Evolutionary conservation across 2,329 filamentous ascomycete species (phyloP).

Genomic region (Fusarium chaquense): DNA sequence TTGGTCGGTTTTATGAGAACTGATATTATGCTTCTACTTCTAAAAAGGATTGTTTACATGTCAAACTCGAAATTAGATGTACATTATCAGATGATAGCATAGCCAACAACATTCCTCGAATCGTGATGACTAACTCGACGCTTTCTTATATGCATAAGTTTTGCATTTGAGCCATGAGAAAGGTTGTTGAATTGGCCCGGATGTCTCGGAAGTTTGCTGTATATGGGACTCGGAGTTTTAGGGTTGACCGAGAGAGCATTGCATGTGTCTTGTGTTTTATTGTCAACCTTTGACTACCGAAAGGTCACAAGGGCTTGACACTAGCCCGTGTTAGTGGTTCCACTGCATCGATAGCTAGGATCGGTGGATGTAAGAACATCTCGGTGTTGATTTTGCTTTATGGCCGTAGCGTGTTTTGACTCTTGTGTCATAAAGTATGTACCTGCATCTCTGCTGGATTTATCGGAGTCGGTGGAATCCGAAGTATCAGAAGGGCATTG

Average conservation of each 20-base stretch:
- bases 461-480: background rate
- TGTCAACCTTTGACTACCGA: conserved; percentile 1
- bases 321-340: background rate
- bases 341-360: background rate
- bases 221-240: conserved; percentile 19
- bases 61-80: background rate
- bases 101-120: background rate
- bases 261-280: conserved; percentile 3
- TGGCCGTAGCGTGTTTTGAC: background rate
- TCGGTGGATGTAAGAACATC: background rate
- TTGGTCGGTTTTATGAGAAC: background rate
- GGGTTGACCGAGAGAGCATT: conserved; percentile 7
- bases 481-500: background rate
- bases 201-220: conserved; percentile 14
- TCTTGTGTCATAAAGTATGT: background rate
- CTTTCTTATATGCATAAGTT: conserved; percentile 1
- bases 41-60: background rate
- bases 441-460: background rate
- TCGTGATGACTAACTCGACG: background rate
- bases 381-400: background rate
- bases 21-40: background rate
- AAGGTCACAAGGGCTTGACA: conserved; percentile 6
- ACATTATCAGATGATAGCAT: background rate
- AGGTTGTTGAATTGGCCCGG: background rate
- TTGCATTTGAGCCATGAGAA: background rate